Evolutionary conservation across 306 rosid genomes (phyloP).

Genomic region (Herpetospermum pedunculosum): DNA sequence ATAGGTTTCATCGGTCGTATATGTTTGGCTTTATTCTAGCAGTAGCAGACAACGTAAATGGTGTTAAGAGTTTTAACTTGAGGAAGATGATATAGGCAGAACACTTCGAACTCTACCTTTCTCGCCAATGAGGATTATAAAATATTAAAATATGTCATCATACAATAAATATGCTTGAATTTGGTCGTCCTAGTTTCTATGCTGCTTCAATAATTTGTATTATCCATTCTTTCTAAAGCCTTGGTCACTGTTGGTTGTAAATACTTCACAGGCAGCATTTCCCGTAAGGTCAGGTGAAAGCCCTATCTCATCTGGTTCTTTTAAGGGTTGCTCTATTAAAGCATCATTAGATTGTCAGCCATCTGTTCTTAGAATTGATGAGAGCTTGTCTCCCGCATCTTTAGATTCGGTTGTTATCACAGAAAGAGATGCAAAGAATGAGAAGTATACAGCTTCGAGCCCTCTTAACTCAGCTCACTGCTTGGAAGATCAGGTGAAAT

Average conservation of each 20-base stretch:
- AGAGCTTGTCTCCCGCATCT: conserved; percentile 73
- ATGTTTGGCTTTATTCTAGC: neutral
- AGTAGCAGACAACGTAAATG: neutral
- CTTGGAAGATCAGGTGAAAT: conserved; percentile 71
- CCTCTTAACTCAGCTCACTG: conserved; percentile 57
- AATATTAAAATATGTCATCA: neutral
- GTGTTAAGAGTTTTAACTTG: neutral
- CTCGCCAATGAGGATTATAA: neutral
- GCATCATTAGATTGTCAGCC: conserved; percentile 54
- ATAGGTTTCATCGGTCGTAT: neutral
- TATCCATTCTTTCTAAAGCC: neutral
- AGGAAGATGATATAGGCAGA: neutral
- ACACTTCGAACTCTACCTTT: neutral
- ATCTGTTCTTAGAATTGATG: conserved; percentile 54
- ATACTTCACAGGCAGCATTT: conserved; percentile 45
- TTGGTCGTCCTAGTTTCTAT: neutral
- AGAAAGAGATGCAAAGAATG: conserved; percentile 67
- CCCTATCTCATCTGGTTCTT: conserved; percentile 58
- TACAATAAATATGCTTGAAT: neutral
- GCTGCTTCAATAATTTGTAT: neutral
- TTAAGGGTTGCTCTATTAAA: conserved; percentile 42
- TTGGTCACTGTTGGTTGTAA: conserved; percentile 10
- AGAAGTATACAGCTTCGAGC: conserved; percentile 39
- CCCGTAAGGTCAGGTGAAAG: conserved; percentile 68
- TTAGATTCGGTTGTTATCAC: conserved; percentile 82